A percentile compares a stretch with the other conserved stretches of the same genome.
These are phyloP conservation scores for Starmerella potacharoeniae DNA, from an alignment of 805 yeast genomes.

Conservation along the genomic window DNA sequence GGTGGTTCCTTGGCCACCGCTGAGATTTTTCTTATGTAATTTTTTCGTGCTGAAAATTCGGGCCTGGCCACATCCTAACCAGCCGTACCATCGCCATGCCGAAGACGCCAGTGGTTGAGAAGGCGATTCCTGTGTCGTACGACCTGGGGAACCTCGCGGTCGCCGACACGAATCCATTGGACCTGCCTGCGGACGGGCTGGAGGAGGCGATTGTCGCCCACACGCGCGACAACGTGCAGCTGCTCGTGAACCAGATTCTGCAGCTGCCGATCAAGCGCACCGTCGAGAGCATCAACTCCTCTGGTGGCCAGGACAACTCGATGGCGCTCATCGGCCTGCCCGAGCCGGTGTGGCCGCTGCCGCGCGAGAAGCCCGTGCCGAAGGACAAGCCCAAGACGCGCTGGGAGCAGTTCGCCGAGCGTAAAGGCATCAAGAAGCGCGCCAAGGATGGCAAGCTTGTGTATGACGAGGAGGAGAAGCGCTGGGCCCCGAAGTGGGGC, in stretches of 20 bases:
- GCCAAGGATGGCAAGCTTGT: slow-evolving; percentile 82
- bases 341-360: slow-evolving; percentile 65
- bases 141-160: slow-evolving; percentile 88
- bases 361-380: slow-evolving; percentile 93
- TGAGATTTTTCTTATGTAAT: background rate
- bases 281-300: slow-evolving; percentile 52
- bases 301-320: slow-evolving; percentile 52
- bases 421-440: slow-evolving; percentile 87
- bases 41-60: background rate
- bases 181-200: slow-evolving; percentile 40
- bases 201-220: slow-evolving; percentile 44
- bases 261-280: slow-evolving; percentile 84
- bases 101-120: slow-evolving; percentile 46
- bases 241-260: slow-evolving; percentile 77
- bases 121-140: slow-evolving; percentile 76
- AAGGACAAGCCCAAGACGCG: slow-evolving; percentile 84
- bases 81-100: background rate
- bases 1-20: background rate
- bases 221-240: slow-evolving; percentile 87
- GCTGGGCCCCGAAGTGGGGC: slow-evolving; percentile 99
- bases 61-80: background rate
- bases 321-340: slow-evolving; percentile 80
- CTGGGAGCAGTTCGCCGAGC: slow-evolving; percentile 95
- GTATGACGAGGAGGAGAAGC: slow-evolving; percentile 76
- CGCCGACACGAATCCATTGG: slow-evolving; percentile 81